Percentiles rank a stretch among this genome's conserved stretches.
Conservation (phyloP, 2,329 filamentous ascomycete genomes). For the Trichoderma sp. region DNA sequence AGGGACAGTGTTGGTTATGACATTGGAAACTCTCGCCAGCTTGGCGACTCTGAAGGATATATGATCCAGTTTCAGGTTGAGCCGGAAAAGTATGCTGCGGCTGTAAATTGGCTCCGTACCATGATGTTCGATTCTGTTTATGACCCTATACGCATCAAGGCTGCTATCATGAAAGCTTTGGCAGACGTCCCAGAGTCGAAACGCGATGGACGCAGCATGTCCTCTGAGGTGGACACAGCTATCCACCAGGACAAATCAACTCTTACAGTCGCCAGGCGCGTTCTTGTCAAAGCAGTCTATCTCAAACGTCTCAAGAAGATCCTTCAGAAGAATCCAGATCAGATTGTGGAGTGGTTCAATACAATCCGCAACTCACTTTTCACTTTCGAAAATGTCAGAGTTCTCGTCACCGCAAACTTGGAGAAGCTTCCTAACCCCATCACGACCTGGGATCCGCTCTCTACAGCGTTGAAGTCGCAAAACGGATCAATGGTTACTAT, state of each 20-base stretch:
- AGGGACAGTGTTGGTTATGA: constrained; percentile 85
- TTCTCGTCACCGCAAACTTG: constrained; percentile 82
- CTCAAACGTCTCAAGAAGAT: constrained; percentile 83
- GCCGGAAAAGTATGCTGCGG: constrained; percentile 79
- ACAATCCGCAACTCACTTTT: constrained; percentile 76
- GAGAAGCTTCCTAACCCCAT: constrained; percentile 74
- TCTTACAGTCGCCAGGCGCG: constrained; percentile 75
- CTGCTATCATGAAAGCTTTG: constrained; percentile 76
- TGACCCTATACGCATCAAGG: constrained; percentile 67
- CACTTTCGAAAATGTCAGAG: constrained; percentile 80
- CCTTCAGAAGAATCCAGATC: constrained; percentile 73
- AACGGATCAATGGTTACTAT: constrained; percentile 66
- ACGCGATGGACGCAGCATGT: constrained; percentile 76
- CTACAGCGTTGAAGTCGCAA: constrained; percentile 45
- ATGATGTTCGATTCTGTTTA: constrained; percentile 90
- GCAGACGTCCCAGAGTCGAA: constrained; percentile 93
- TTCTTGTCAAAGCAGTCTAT: constrained; percentile 84
- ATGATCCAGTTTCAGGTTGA: constrained; percentile 85
- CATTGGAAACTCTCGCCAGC: constrained; percentile 67
- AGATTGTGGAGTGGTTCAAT: constrained; percentile 77
- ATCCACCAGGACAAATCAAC: constrained; percentile 80
- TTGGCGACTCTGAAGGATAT: constrained; percentile 82
- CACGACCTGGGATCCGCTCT: constrained; percentile 70
- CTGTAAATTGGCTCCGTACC: constrained; percentile 81
- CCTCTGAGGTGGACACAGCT: constrained; percentile 70